A percentile compares a stretch with the other conserved stretches of the same genome.
Evolutionary conservation across 2,329 filamentous ascomycete species (phyloP).

Genomic region (Pseudonectria foliicola): DNA sequence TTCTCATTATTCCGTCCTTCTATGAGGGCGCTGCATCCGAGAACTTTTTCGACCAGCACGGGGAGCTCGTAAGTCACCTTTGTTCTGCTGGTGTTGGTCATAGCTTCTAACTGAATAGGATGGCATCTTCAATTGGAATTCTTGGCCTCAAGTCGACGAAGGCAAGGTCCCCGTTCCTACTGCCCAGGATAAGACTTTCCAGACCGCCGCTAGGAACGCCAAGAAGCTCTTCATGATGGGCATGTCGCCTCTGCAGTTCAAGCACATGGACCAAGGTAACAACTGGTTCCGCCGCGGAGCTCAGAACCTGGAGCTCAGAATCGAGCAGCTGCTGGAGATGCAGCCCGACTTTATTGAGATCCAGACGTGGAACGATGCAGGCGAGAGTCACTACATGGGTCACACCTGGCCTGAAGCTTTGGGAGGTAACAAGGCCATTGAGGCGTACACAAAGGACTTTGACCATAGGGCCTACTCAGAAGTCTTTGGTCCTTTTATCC

Average conservation of each 20-base stretch:
- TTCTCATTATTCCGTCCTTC: conserved; percentile 4
- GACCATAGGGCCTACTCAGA: conserved; percentile 4
- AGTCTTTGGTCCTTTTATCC: conserved; percentile 3
- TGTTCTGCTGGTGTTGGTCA: not conserved
- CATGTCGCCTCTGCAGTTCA: conserved; percentile 6
- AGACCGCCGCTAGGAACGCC: conserved; percentile 1
- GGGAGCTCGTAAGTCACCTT: conserved; percentile 1
- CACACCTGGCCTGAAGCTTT: conserved; percentile 7
- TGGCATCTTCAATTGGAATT: conserved; percentile 7
- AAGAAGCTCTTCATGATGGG: conserved; percentile 9
- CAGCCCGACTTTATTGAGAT: conserved; percentile 7
- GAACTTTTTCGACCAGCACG: conserved; percentile 4
- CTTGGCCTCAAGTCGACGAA: conserved; percentile 2
- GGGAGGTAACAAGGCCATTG: not conserved
- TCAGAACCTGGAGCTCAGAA: conserved; percentile 4
- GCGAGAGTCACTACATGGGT: conserved; percentile 16
- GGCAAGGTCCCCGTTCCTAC: conserved; percentile 2
- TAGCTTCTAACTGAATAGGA: conserved; percentile 1
- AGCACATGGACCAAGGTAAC: conserved; percentile 1
- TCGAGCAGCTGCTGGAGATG: conserved; percentile 3
- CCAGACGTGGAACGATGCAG: conserved; percentile 14
- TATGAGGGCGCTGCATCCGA: conserved; percentile 2
- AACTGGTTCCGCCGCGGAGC: conserved; percentile 8
- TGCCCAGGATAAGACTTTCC: conserved; percentile 3
- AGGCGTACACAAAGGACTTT: conserved; percentile 3